Conservation (phyloP, 164 flowering plant genomes). For the Protea cynaroides region DNA sequence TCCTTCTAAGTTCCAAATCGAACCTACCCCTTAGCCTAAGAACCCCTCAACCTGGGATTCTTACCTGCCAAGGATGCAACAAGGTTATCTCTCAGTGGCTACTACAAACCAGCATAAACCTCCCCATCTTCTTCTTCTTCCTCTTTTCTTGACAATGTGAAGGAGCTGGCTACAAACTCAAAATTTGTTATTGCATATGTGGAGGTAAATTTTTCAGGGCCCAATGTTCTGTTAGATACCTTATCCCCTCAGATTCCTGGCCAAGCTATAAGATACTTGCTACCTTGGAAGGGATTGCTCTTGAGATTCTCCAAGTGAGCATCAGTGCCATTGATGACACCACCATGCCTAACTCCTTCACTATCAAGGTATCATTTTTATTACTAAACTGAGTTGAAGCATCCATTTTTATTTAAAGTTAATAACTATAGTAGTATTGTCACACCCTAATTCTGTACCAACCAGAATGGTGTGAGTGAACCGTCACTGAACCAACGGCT, state of each 20-base stretch:
- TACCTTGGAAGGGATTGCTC: slow-evolving; percentile 61
- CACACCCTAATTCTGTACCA: no score
- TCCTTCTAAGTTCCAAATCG: slow-evolving; percentile 58
- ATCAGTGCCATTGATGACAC: slow-evolving; percentile 61
- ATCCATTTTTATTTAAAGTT: slow-evolving; percentile 6
- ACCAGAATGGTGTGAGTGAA: no score
- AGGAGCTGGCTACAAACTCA: slow-evolving; percentile 70
- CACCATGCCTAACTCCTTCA: slow-evolving; percentile 77
- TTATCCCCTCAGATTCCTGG: slow-evolving; percentile 63
- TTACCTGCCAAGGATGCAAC: slow-evolving; percentile 45
- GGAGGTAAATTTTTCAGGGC: slow-evolving; percentile 83
- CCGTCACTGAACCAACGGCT: no score
- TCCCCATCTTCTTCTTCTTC: slow-evolving; percentile 28
- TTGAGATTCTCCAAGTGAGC: slow-evolving; percentile 73
- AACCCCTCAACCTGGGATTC: slow-evolving; percentile 80
- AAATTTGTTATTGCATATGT: slow-evolving; percentile 75
- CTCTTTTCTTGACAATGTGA: slow-evolving; percentile 30
- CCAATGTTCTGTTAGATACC: slow-evolving; percentile 73
- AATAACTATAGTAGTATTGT: slow-evolving; percentile 12
- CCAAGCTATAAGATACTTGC: slow-evolving; percentile 70
- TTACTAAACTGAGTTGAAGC: no score
- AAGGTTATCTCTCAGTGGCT: slow-evolving; percentile 26
- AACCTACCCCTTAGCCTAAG: slow-evolving; percentile 79
- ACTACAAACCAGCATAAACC: slow-evolving; percentile 18
- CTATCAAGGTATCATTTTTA: slow-evolving; percentile 98